Conservation (phyloP, 441 rosid species). For the Populus tomentosa region DNA sequence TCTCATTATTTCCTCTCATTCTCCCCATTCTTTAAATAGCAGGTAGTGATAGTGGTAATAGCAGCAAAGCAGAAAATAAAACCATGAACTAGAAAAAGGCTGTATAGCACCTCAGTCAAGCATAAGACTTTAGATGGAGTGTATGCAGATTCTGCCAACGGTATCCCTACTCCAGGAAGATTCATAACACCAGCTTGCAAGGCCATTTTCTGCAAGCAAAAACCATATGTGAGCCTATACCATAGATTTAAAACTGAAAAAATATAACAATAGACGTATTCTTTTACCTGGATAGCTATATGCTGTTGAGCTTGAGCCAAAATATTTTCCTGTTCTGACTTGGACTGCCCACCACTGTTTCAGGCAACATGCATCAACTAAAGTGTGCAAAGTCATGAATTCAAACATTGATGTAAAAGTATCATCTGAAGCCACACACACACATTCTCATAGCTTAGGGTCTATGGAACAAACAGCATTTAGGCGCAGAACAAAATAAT, state of each 20-base stretch:
- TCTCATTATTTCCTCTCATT: not conserved
- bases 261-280: not conserved
- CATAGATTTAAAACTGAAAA: not conserved
- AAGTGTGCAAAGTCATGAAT: not conserved
- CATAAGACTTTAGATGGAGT: constrained; percentile 43
- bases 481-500: not conserved
- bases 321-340: constrained; percentile 73
- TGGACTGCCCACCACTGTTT: constrained; percentile 64
- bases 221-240: not conserved
- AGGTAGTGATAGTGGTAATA: not conserved
- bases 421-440: not conserved
- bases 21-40: not conserved
- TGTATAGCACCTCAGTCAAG: constrained; percentile 36
- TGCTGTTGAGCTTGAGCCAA: constrained; percentile 80
- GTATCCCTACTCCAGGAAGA: constrained; percentile 15
- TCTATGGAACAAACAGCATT: not conserved
- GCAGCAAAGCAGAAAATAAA: not conserved
- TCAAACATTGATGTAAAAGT: not conserved
- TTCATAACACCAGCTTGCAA: constrained; percentile 25
- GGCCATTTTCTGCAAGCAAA: constrained; percentile 20
- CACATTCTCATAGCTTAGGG: not conserved
- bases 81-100: not conserved
- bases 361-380: not conserved
- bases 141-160: constrained; percentile 12
- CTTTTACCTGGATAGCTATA: constrained; percentile 67